Conservation (phyloP, 2,329 filamentous ascomycete species). For the Trichoderma semiorbis region DNA sequence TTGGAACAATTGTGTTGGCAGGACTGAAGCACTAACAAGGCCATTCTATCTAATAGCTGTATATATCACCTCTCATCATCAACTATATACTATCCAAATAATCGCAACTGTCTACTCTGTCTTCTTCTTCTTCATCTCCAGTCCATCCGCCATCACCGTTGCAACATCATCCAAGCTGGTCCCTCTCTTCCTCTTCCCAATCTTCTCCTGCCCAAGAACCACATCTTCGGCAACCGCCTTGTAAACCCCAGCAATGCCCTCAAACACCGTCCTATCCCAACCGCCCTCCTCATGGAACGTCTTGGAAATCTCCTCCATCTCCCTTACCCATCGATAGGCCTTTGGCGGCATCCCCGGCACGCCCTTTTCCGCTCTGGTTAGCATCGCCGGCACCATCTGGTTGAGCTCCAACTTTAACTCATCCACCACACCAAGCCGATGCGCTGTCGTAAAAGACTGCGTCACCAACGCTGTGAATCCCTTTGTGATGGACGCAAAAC, state of each 20-base stretch:
- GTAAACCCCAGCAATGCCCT: conserved; percentile 60
- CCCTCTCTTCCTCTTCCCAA: conserved; percentile 54
- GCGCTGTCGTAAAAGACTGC: conserved; percentile 68
- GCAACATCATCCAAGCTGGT: conserved; percentile 57
- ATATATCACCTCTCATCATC: not conserved
- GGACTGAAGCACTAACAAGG: not conserved
- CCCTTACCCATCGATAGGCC: conserved; percentile 72
- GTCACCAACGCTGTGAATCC: conserved; percentile 66
- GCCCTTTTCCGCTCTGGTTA: conserved; percentile 45
- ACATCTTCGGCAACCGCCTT: conserved; percentile 58
- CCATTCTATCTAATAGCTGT: not conserved
- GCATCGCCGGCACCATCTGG: conserved; percentile 45
- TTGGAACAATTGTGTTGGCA: conserved; percentile 16
- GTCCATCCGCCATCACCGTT: conserved; percentile 43
- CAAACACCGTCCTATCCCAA: conserved; percentile 55
- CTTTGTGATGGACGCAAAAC: conserved; percentile 59
- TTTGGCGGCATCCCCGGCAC: conserved; percentile 65
- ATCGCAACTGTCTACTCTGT: not conserved
- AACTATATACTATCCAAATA: not conserved
- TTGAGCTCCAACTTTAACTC: conserved; percentile 56
- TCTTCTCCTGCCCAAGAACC: conserved; percentile 56
- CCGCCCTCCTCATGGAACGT: conserved; percentile 64
- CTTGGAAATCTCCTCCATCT: conserved; percentile 72
- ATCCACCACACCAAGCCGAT: conserved; percentile 57
- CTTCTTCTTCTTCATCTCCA: conserved; percentile 44